A percentile compares a stretch with the other conserved stretches of the same genome.
Conservation (phyloP, 2,329 filamentous ascomycete species). For the Fusarium liriodendri region DNA sequence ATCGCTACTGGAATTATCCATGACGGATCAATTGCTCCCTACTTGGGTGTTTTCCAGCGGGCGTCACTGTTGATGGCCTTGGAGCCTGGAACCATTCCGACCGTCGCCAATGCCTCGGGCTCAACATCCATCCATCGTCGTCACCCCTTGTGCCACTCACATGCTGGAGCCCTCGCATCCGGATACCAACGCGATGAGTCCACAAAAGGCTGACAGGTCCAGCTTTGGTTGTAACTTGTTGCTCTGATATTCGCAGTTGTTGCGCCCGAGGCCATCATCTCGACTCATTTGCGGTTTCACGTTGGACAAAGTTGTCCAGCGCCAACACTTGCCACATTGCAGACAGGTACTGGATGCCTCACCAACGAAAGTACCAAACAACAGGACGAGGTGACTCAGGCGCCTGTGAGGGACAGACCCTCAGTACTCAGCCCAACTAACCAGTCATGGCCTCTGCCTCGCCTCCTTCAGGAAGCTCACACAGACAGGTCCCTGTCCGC, state of each 20-base stretch:
- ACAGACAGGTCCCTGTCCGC: constrained; percentile 2
- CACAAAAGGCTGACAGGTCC: constrained; percentile 3
- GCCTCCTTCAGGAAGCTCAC: constrained; percentile 4
- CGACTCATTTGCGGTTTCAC: neutral
- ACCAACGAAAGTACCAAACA: constrained; percentile 4
- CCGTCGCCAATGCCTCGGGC: constrained; percentile 26
- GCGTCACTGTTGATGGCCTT: neutral
- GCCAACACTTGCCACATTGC: constrained; percentile 9
- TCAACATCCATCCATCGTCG: constrained; percentile 27
- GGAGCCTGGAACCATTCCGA: constrained; percentile 1
- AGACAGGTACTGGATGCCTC: neutral
- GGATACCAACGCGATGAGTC: constrained; percentile 7
- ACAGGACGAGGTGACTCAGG: constrained; percentile 32
- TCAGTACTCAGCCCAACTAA: neutral
- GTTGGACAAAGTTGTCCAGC: constrained; percentile 27
- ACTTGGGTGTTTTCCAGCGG: neutral
- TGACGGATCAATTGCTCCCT: constrained; percentile 5
- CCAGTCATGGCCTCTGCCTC: constrained; percentile 23
- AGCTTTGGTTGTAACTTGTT: neutral
- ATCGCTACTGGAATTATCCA: neutral
- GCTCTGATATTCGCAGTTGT: neutral
- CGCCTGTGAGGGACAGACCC: constrained; percentile 4
- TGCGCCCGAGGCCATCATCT: constrained; percentile 4
- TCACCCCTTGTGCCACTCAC: constrained; percentile 38
- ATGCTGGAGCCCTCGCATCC: constrained; percentile 16